Evolutionary conservation across 2,329 filamentous ascomycete species (phyloP), one percentile per base, ranked within the genome.

Genomic region (Pseudocercospora ulei): DNA sequence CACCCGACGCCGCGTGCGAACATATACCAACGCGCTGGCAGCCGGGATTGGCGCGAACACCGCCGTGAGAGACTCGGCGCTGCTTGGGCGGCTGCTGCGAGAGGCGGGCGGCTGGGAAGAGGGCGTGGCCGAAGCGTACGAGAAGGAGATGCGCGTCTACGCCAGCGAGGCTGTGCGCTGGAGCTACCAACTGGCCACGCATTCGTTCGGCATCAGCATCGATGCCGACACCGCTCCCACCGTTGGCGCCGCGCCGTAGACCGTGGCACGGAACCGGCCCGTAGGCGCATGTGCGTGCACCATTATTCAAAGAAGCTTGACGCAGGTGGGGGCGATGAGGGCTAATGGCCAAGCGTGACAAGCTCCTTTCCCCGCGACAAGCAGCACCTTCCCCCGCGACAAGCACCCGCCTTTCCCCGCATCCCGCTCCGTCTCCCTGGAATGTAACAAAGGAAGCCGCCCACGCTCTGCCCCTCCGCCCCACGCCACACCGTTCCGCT

Each of bases 11-110:
- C 4, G 2, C 9, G 22, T 4, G 12, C 20, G 6, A 3, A 22
- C 39, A 11, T n/a, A 17, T 4, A 18, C 26, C 5, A 8, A 19
- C 19, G 13, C 7, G n/a, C n/a, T 31, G 12, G 69, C 69, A 0
- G 70, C 69, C 0, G 72, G 72, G 0, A 65, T 72, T 7, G 72
- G 73, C 0, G 73, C 73, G 0, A 75, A 75, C 44, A 76, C 72
- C 1, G 73, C 72, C 3, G 60, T 75, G 0, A 56, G 62, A 26
- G 73, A 76, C 49, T 69, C 72, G 6, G 73, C 70, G 0, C 40
- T 76, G 40, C 61, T 76, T 2, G 72, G 72, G 0, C 62, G 61
- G 44, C 45, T 78, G 40, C 30, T 78, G 19, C 50, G 53, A 1
- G 70, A 76, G 49, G 66, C 68, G 2, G 70, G 70, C 1, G 73